phyloP scores from a whole-genome alignment of 2,329 filamentous ascomycete genomes.

The Paecilomyces variotii region DNA sequence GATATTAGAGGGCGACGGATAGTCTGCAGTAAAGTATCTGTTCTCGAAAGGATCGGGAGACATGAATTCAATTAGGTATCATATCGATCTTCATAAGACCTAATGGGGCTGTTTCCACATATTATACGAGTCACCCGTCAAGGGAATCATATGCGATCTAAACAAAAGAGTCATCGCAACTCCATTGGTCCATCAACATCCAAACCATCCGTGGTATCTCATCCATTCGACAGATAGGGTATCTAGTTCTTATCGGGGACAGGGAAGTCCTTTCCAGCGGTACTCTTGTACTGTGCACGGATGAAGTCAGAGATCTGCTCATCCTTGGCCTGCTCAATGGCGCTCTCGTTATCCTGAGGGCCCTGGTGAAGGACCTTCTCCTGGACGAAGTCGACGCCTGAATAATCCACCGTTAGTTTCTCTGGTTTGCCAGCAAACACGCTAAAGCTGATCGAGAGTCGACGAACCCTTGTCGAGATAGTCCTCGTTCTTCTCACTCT shows the following conservation, averaged over 20 bases:
- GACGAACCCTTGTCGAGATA: slow-evolving; percentile 65
- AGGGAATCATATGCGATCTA: background rate
- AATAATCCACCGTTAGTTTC: background rate
- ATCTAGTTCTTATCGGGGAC: background rate
- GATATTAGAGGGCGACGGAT: no score
- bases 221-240: slow-evolving; percentile 1
- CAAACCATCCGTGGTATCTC: background rate
- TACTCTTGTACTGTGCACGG: slow-evolving; percentile 21
- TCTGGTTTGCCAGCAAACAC: background rate
- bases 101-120: background rate
- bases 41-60: no score
- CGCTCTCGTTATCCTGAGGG: slow-evolving; percentile 62
- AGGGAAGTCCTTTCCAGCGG: background rate
- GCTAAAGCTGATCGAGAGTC: slow-evolving; percentile 6
- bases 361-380: slow-evolving; percentile 65
- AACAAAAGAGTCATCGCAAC: background rate
- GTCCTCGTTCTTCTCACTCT: slow-evolving; percentile 22
- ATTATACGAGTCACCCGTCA: background rate
- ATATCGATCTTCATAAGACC: background rate
- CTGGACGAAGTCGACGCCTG: slow-evolving; percentile 71
- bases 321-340: slow-evolving; percentile 78
- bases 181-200: background rate
- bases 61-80: no score
- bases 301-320: slow-evolving; percentile 12
- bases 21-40: no score